Conservation (phyloP, 2,329 filamentous ascomycete species). For the Sporothrix sp. region DNA sequence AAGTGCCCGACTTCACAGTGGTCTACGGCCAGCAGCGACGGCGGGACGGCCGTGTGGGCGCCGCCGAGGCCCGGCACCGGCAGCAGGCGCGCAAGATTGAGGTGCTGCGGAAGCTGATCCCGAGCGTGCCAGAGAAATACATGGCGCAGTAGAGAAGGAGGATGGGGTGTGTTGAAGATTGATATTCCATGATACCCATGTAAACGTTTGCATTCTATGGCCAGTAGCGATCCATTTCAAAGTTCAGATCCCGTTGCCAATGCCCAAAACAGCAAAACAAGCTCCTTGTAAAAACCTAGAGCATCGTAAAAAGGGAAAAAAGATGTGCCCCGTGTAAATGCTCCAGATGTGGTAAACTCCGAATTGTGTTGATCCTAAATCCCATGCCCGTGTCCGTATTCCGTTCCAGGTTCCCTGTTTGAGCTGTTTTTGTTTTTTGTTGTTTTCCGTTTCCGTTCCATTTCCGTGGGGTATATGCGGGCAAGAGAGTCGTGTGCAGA, state of each 20-base stretch:
- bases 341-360: neutral
- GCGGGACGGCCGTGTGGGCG: slow-evolving; percentile 45
- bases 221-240: no score
- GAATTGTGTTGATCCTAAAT: neutral
- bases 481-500: neutral
- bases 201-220: neutral
- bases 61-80: slow-evolving; percentile 53
- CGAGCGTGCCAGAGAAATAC: slow-evolving; percentile 40
- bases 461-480: neutral
- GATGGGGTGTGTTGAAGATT: neutral
- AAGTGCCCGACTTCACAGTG: slow-evolving; percentile 57
- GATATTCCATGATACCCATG: neutral
- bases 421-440: neutral
- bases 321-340: neutral
- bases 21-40: slow-evolving; percentile 54
- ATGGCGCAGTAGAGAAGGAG: neutral
- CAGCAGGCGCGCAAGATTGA: slow-evolving; percentile 59
- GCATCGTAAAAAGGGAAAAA: neutral
- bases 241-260: neutral
- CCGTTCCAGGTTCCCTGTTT: neutral
- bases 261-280: no score
- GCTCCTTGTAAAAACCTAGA: neutral
- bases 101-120: slow-evolving; percentile 55
- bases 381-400: neutral
- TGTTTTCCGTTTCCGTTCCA: neutral